Conservation (phyloP, 139 green algal species). For the Chlorella sp. region DNA sequence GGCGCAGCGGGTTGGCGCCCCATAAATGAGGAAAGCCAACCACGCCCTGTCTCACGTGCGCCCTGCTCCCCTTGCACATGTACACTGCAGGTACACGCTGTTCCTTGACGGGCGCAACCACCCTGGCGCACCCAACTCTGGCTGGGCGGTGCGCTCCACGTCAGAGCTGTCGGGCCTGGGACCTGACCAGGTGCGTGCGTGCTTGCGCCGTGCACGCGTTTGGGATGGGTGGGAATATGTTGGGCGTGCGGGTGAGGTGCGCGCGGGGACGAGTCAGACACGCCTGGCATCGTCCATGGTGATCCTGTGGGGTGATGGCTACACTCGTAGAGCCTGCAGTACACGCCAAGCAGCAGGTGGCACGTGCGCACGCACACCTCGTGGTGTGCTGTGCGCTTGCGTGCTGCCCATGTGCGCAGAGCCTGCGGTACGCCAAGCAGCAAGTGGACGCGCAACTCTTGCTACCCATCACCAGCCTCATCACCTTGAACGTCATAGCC, state of each 20-base stretch:
- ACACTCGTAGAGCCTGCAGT: too few relatives aligned
- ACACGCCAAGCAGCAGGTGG: too few relatives aligned
- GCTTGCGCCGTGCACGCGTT: too few relatives aligned
- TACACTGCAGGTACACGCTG: slow-evolving; percentile 23
- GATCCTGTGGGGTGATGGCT: too few relatives aligned
- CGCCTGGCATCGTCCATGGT: too few relatives aligned
- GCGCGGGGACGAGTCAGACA: too few relatives aligned
- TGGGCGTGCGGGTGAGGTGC: background rate
- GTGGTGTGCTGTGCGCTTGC: background rate
- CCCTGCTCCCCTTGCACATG: background rate
- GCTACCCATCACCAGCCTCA: slow-evolving; percentile 5
- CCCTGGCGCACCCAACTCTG: slow-evolving; percentile 2
- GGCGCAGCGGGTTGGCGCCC: too few relatives aligned
- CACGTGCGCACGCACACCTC: too few relatives aligned
- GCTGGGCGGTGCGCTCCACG: slow-evolving; percentile 30
- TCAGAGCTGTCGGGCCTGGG: slow-evolving; percentile 52
- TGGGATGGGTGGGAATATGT: too few relatives aligned
- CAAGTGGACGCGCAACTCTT: slow-evolving; percentile 26
- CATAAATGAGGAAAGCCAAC: too few relatives aligned
- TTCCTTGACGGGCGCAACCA: slow-evolving; percentile 15
- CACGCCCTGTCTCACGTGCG: too few relatives aligned
- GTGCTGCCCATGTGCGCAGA: background rate
- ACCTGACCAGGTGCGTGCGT: slow-evolving; percentile 2
- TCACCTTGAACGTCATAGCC: slow-evolving; percentile 14
- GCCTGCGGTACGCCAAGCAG: slow-evolving; percentile 42